Evolutionary conservation across 108 stramenopile genomes (phyloP).

Genomic region (Fistulifera solaris): DNA sequence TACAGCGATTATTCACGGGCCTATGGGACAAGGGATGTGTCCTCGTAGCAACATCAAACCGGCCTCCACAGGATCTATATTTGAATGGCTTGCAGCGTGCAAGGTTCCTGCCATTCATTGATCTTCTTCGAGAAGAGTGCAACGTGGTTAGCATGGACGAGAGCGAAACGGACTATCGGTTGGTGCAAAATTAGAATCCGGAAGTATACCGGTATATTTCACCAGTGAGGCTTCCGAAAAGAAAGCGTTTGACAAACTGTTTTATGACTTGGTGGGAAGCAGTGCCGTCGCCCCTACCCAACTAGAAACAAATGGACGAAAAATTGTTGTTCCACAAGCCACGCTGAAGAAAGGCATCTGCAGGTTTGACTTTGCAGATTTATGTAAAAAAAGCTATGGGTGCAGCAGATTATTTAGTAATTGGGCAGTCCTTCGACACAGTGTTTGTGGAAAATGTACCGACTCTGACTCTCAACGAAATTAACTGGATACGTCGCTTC

Average conservation of each 20-base stretch:
- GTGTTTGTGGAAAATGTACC: conserved; percentile 84
- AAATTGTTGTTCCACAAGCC: conserved; percentile 47
- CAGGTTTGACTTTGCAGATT: conserved; percentile 76
- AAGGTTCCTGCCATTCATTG: conserved; percentile 94
- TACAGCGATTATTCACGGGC: conserved; percentile 66
- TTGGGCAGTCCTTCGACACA: conserved; percentile 80
- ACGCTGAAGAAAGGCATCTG: conserved; percentile 39
- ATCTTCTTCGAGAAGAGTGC: conserved; percentile 54
- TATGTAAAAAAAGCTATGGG: conserved; percentile 83
- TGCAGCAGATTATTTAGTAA: conserved; percentile 86
- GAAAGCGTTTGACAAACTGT: conserved; percentile 27
- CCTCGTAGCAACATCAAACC: conserved; percentile 82
- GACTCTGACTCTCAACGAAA: conserved; percentile 55
- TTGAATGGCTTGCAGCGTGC: conserved; percentile 91
- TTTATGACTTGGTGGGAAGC: conserved; percentile 29
- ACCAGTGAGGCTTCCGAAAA: neutral
- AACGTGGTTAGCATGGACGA: conserved; percentile 69
- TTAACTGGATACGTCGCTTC: conserved; percentile 78
- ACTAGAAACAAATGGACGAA: conserved; percentile 55
- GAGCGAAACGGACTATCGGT: conserved; percentile 75
- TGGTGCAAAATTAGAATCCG: conserved; percentile 27
- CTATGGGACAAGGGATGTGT: conserved; percentile 63
- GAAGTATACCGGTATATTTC: conserved; percentile 24
- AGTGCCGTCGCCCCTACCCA: conserved; percentile 25
- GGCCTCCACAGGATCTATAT: conserved; percentile 90